These are phyloP conservation scores for Antarctomyces pellizariae DNA, from an alignment of 495 filamentous ascomycete genomes.

Conservation along the genomic window DNA sequence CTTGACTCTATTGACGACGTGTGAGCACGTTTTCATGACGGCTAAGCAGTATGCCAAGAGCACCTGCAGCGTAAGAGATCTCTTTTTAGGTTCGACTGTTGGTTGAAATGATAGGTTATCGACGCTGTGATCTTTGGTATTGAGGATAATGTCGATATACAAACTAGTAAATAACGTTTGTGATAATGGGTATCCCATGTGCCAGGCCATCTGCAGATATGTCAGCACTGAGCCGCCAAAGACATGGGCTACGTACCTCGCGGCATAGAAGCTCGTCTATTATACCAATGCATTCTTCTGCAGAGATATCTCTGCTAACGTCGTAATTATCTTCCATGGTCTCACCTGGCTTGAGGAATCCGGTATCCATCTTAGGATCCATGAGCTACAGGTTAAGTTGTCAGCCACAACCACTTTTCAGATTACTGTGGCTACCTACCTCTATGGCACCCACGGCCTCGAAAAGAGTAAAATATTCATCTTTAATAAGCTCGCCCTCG, in stretches of 20 bases:
- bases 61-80: slow-evolving; percentile 35
- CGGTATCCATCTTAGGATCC: slow-evolving; percentile 97
- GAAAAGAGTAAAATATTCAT: slow-evolving; percentile 81
- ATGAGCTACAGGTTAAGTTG: slow-evolving; percentile 42
- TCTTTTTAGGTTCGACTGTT: slow-evolving; percentile 12
- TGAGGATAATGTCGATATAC: slow-evolving; percentile 69
- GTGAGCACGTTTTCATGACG: slow-evolving; percentile 59
- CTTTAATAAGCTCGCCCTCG: slow-evolving; percentile 71
- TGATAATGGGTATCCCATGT: slow-evolving; percentile 78
- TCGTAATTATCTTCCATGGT: slow-evolving; percentile 74
- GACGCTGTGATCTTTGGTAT: slow-evolving; percentile 38
- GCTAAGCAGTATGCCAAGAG: slow-evolving; percentile 73
- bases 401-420: neutral
- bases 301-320: slow-evolving; percentile 37
- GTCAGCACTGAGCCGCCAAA: slow-evolving; percentile 8
- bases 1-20: slow-evolving; percentile 50
- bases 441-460: slow-evolving; percentile 88
- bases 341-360: slow-evolving; percentile 50
- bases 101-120: slow-evolving; percentile 51
- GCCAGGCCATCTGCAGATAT: slow-evolving; percentile 67
- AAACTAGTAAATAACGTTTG: slow-evolving; percentile 89
- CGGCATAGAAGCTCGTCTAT: slow-evolving; percentile 84
- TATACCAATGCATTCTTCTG: slow-evolving; percentile 69
- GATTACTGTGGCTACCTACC: slow-evolving; percentile 25
- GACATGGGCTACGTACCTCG: slow-evolving; percentile 31